phyloP scores from a whole-genome alignment of 257 asterid species.

The Ehretia macrophylla region DNA sequence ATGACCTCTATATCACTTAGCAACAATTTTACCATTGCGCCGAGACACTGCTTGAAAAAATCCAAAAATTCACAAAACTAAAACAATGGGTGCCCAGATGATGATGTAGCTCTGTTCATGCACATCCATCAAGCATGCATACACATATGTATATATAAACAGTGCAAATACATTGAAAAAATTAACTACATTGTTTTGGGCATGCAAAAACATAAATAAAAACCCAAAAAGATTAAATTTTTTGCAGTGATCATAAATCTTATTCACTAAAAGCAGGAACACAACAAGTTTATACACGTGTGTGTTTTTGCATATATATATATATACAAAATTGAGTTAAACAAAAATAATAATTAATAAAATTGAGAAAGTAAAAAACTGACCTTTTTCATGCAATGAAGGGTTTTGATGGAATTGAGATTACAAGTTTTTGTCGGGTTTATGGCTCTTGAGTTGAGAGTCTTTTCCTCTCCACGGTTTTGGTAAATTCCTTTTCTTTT shows the following conservation, averaged over 20 bases:
- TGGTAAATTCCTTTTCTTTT: background rate
- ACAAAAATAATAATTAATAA: no score
- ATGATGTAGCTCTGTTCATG: background rate
- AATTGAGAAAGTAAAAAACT: background rate
- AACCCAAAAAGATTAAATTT: background rate
- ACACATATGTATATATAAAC: background rate
- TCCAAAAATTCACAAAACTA: no score
- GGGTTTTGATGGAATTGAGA: background rate
- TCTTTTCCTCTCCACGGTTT: background rate
- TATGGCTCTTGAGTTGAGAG: background rate
- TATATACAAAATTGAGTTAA: background rate
- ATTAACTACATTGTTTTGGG: background rate
- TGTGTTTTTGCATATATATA: no score
- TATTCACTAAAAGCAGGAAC: background rate
- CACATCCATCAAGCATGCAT: background rate
- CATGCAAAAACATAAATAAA: background rate
- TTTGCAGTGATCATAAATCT: background rate
- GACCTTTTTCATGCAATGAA: background rate
- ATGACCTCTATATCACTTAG: no score
- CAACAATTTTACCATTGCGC: no score
- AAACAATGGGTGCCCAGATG: background rate
- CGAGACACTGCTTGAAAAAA: no score
- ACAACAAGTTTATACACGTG: no score
- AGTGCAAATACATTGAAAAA: no score
- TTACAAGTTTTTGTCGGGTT: background rate